These are phyloP conservation scores for Chaetomium cochliodes DNA, from an alignment of 495 filamentous ascomycete genomes.

Conservation along the genomic window DNA sequence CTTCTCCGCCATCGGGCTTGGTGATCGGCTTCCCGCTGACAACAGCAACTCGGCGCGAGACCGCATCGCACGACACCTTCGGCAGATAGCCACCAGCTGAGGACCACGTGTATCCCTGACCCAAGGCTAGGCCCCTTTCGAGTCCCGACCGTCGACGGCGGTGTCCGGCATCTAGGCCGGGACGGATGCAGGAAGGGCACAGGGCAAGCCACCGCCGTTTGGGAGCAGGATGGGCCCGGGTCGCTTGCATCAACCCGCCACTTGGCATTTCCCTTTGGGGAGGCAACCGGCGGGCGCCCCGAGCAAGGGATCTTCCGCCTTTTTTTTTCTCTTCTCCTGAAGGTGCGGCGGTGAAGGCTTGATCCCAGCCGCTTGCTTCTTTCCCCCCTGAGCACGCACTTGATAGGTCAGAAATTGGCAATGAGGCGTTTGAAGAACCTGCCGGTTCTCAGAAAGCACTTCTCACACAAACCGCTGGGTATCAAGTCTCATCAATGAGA, in stretches of 20 bases:
- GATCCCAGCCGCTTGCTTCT: slow-evolving; percentile 11
- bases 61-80: slow-evolving; percentile 12
- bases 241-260: slow-evolving; percentile 16
- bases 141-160: slow-evolving; percentile 12
- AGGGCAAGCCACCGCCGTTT: slow-evolving; percentile 14
- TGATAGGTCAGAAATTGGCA: slow-evolving; percentile 9
- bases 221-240: slow-evolving; percentile 2
- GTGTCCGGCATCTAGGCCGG: slow-evolving; percentile 16
- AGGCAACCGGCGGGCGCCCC: slow-evolving; percentile 12
- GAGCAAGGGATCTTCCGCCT: slow-evolving; percentile 21
- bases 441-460: not conserved
- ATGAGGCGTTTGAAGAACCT: not conserved
- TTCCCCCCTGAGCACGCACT: slow-evolving; percentile 2
- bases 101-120: slow-evolving; percentile 30
- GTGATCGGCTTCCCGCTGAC: slow-evolving; percentile 1
- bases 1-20: not conserved
- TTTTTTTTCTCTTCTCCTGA: not conserved
- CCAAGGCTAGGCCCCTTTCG: slow-evolving; percentile 13
- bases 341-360: slow-evolving; percentile 25
- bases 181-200: not conserved
- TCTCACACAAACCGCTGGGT: not conserved
- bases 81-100: slow-evolving; percentile 18
- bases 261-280: slow-evolving; percentile 14
- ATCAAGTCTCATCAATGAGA: slow-evolving; percentile 2
- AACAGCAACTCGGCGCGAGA: slow-evolving; percentile 1